phyloP scores from a whole-genome alignment of 768 basidiomycete genomes.

The Sporobolomyces phaffii region DNA sequence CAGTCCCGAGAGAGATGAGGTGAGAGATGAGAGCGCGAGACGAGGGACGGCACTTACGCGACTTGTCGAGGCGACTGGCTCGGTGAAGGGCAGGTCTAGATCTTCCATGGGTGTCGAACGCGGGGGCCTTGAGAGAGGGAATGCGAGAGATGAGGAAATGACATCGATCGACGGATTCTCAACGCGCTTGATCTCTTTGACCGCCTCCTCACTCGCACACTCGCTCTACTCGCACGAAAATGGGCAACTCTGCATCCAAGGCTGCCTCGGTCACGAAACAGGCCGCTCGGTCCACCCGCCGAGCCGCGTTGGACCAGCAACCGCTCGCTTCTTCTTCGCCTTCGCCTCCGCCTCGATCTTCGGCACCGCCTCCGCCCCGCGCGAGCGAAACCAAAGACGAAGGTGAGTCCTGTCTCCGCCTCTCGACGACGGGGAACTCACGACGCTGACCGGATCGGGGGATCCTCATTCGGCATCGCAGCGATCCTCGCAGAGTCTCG shows the following conservation, averaged over 20 bases:
- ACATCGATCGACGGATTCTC: not conserved
- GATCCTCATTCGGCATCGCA: slow-evolving; percentile 44
- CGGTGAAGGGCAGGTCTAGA: not conserved
- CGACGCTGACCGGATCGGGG: no score
- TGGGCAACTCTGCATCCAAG: slow-evolving; percentile 35
- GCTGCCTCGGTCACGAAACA: slow-evolving; percentile 7
- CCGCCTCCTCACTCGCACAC: no score
- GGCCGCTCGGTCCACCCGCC: not conserved
- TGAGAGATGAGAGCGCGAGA: not conserved
- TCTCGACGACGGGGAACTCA: not conserved
- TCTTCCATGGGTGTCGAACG: not conserved
- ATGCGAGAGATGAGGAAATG: not conserved
- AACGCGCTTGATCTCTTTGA: not conserved
- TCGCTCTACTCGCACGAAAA: no score
- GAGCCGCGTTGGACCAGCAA: not conserved
- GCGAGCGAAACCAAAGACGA: slow-evolving; percentile 54
- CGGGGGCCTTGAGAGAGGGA: not conserved
- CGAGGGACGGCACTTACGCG: slow-evolving; percentile 6
- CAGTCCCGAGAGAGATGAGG: no score
- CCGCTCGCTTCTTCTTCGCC: not conserved
- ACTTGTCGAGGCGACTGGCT: slow-evolving; percentile 28
- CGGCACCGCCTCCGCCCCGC: not conserved
- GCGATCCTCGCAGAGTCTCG: slow-evolving; percentile 61
- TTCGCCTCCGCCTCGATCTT: not conserved
- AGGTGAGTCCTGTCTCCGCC: not conserved